Base-by-base conservation (phyloP, 805 yeast species). In the Ogataea glucozyma region DNA sequence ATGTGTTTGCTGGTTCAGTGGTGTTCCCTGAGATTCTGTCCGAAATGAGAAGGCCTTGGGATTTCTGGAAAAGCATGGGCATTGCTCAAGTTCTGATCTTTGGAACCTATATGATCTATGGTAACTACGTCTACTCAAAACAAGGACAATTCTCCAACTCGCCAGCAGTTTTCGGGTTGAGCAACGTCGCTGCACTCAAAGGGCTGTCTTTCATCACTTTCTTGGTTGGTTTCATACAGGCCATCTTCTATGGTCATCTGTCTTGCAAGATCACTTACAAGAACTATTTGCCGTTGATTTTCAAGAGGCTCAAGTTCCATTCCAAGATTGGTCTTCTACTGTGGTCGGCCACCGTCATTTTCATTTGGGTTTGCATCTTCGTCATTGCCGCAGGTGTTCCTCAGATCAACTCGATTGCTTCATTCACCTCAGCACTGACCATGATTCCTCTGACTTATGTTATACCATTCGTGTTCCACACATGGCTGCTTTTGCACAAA, bases 1-100 rank as follows among this genome's bases (percentile, higher is more conserved):
- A 68, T 54, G 69, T 76, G 3, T 73, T 71, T 62, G 78, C 77
- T 29, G 79, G 78, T 48, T 73, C 78, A n/a, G 65, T 73, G 47
- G 68, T 72, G 38, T 73, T 72, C 58, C 65, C 71, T 13, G 76
- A 73, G 51, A 65, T 73, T 38, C 61, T 74, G 60, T 70, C 78
- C 9, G 78, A 73, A 54, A 68, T 73, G 75, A 62, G 57, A 43
- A 62, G 71, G 37, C 78, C 78, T 7, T 58, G 59, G 64, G 78
- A 73, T 43, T 73, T 73, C 58, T 64, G 73, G 69, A 70, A 72
- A 54, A 76, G 76, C 33, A 66, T 72, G 69, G 46, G 65, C 14
- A 48, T 60, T 31, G 75, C 76, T 17, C 74, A 73, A 51, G 14
- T 52, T 6, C 56, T 72, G 31, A 72, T 73, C 43, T 59, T 70